A percentile compares a stretch with the other conserved stretches of the same genome.
phyloP scores from a whole-genome alignment of 1,284 basidiomycete genomes.

The Volvariella volvacea region DNA sequence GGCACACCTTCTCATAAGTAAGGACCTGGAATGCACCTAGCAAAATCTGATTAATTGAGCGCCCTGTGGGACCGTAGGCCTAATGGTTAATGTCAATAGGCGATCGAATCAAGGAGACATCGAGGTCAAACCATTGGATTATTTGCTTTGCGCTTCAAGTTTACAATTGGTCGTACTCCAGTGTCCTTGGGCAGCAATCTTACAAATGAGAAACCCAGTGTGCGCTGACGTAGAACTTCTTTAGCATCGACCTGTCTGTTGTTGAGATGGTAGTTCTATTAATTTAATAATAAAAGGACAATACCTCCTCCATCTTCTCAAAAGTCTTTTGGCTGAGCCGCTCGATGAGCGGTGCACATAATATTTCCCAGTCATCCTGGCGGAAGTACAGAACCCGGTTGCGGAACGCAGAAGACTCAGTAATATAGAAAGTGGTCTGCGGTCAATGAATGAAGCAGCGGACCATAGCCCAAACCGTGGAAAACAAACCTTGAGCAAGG shows the following conservation, averaged over 20 bases:
- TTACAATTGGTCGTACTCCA: constrained; percentile 93
- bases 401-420: constrained; percentile 86
- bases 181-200: constrained; percentile 91
- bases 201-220: constrained; percentile 79
- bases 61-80: constrained; percentile 21
- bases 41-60: constrained; percentile 84
- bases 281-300: neutral
- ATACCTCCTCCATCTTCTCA: constrained; percentile 51
- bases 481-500: constrained; percentile 65
- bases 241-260: constrained; percentile 51
- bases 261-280: neutral
- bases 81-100: neutral
- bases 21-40: constrained; percentile 81
- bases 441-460: constrained; percentile 3
- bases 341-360: constrained; percentile 78
- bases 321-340: constrained; percentile 66
- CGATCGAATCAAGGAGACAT: constrained; percentile 12
- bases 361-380: constrained; percentile 87
- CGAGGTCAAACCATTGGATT: constrained; percentile 10
- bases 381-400: constrained; percentile 89
- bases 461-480: neutral
- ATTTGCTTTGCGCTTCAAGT: constrained; percentile 65
- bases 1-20: constrained; percentile 74
- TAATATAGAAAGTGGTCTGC: constrained; percentile 91
- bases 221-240: constrained; percentile 60